Evolutionary conservation across 2,329 filamentous ascomycete genomes (phyloP).

Genomic region (Allantophomopsis lycopodina): DNA sequence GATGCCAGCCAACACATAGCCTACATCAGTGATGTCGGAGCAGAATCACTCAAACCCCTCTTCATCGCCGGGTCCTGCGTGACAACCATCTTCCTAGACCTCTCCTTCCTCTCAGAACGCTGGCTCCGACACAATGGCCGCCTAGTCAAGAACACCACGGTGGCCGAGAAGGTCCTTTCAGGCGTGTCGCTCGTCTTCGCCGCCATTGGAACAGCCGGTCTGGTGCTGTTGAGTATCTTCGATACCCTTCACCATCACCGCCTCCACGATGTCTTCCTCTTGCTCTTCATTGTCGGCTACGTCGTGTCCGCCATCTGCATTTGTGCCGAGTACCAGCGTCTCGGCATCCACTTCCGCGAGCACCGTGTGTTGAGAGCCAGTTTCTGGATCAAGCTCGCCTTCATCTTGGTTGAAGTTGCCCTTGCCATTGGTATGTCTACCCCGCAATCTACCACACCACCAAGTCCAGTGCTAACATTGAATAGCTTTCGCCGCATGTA

Average conservation of each 20-base stretch:
- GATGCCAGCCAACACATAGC: constrained; percentile 41
- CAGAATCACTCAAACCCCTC: constrained; percentile 52
- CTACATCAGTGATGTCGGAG: constrained; percentile 59
- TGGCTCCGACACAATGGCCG: constrained; percentile 74
- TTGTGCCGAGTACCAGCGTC: constrained; percentile 78
- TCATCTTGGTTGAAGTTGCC: constrained; percentile 67
- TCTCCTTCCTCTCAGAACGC: constrained; percentile 68
- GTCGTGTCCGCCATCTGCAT: constrained; percentile 76
- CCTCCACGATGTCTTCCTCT: constrained; percentile 64
- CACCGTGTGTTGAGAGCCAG: constrained; percentile 60
- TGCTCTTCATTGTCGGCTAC: constrained; percentile 78
- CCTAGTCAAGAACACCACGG: constrained; percentile 57
- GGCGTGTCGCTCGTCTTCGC: constrained; percentile 52
- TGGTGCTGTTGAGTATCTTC: constrained; percentile 77
- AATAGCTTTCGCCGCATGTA: constrained; percentile 48
- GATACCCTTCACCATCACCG: constrained; percentile 58
- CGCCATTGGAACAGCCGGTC: constrained; percentile 59
- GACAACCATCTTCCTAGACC: constrained; percentile 68
- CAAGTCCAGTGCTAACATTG: constrained; percentile 14
- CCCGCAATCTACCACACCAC: neutral
- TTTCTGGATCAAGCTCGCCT: constrained; percentile 78
- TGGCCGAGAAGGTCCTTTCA: constrained; percentile 48
- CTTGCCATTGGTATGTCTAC: constrained; percentile 40
- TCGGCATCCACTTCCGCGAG: constrained; percentile 68
- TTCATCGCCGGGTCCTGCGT: constrained; percentile 61